phyloP scores from a whole-genome alignment of 352 stramenopile genomes.

The Paralagenidium karlingii region DNA sequence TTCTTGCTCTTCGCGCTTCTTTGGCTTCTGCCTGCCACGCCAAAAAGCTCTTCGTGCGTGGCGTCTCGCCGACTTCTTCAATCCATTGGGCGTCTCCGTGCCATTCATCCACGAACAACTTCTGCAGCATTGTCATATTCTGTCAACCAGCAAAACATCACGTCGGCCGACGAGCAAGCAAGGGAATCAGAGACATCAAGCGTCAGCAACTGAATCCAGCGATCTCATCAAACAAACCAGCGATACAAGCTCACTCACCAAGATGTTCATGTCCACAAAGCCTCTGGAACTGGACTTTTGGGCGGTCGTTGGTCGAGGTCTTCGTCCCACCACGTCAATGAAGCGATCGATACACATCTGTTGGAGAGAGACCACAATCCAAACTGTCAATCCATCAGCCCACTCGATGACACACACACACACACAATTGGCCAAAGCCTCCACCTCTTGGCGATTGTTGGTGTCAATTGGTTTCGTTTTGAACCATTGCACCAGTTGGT shows the following conservation, averaged over 20 bases:
- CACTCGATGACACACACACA: background rate
- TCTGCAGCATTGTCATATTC: conserved; percentile 39
- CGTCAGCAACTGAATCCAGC: background rate
- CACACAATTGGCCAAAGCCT: no score
- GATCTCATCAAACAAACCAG: background rate
- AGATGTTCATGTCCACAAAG: conserved; percentile 70
- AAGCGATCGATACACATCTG: conserved; percentile 54
- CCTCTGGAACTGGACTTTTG: conserved; percentile 26
- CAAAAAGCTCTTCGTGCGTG: conserved; percentile 40
- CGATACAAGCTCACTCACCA: conserved; percentile 33
- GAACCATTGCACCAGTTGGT: conserved; percentile 29
- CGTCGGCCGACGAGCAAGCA: background rate
- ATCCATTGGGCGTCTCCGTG: conserved; percentile 40
- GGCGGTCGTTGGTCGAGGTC: no score
- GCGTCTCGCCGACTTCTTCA: conserved; percentile 29
- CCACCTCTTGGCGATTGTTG: conserved; percentile 35
- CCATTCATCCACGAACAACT: conserved; percentile 60
- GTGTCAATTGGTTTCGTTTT: conserved; percentile 30
- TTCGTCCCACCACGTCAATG: conserved; percentile 50
- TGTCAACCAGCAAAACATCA: conserved; percentile 2
- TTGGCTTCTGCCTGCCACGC: conserved; percentile 57
- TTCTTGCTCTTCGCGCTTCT: conserved; percentile 27
- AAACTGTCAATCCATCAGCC: no score
- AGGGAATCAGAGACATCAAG: background rate
- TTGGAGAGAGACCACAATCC: conserved; percentile 1